Conservation (phyloP, 1,139 yeast genomes). For the Geotrichum cucujoidarum region DNA sequence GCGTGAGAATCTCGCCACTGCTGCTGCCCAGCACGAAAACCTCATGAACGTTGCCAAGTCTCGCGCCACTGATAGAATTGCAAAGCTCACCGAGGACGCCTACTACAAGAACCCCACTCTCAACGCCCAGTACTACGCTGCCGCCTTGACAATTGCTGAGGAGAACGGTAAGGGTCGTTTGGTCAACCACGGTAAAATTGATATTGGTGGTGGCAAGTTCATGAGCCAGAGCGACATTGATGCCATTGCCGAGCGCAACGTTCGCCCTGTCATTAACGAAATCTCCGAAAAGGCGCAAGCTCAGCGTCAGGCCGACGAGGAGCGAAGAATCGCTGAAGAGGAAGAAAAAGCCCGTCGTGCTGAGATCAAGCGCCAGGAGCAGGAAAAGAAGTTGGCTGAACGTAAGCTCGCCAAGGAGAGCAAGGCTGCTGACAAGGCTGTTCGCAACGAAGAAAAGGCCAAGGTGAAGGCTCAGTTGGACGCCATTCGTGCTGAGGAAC, state of each 20-base stretch:
- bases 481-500: conserved; percentile 23
- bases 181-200: conserved; percentile 52
- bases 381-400: conserved; percentile 26
- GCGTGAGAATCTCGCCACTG: conserved; percentile 40
- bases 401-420: conserved; percentile 29
- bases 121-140: conserved; percentile 33
- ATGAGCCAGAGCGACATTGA: conserved; percentile 74
- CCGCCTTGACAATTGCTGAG: conserved; percentile 57
- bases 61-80: conserved; percentile 34
- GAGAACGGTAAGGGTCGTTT: conserved; percentile 55
- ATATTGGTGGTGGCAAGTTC: conserved; percentile 85
- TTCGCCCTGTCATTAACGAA: conserved; percentile 79
- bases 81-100: conserved; percentile 40
- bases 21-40: conserved; percentile 27
- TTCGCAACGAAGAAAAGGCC: conserved; percentile 26
- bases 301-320: conserved; percentile 67
- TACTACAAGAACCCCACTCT: conserved; percentile 36
- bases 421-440: conserved; percentile 30
- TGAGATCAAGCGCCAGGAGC: conserved; percentile 29
- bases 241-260: conserved; percentile 74
- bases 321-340: conserved; percentile 50
- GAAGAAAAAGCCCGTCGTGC: conserved; percentile 42
- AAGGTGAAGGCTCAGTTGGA: conserved; percentile 23
- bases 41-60: conserved; percentile 37
- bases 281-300: conserved; percentile 64